Conservation (phyloP, 1,284 basidiomycete genomes). For the Melanopsichium pennsylvanicum region DNA sequence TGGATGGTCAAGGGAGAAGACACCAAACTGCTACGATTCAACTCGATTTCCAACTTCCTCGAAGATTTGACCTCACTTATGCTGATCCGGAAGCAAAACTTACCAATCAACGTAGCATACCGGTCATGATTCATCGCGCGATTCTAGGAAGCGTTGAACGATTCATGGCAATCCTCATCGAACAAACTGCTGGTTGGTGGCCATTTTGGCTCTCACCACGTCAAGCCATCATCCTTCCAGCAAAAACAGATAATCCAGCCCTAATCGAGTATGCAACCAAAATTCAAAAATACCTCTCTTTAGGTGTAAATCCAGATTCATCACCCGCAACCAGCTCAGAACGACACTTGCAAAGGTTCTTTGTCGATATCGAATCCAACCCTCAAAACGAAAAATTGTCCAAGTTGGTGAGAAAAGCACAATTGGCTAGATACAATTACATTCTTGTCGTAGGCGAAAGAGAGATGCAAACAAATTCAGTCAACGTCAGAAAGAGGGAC, state of each 20-base stretch:
- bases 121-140: slow-evolving; percentile 65
- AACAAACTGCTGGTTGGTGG: slow-evolving; percentile 61
- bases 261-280: slow-evolving; percentile 33
- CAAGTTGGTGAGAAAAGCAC: slow-evolving; percentile 56
- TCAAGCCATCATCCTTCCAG: slow-evolving; percentile 58
- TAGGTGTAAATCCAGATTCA: no score
- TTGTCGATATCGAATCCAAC: slow-evolving; percentile 57
- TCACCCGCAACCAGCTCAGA: slow-evolving; percentile 2
- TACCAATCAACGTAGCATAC: slow-evolving; percentile 13
- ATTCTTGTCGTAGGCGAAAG: slow-evolving; percentile 59
- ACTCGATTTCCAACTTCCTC: slow-evolving; percentile 64
- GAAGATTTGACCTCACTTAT: slow-evolving; percentile 58
- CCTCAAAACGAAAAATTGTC: slow-evolving; percentile 50
- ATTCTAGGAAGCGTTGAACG: slow-evolving; percentile 64
- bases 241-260: slow-evolving; percentile 16
- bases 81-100: slow-evolving; percentile 21
- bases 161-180: slow-evolving; percentile 63
- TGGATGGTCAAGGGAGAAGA: slow-evolving; percentile 56
- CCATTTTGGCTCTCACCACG: slow-evolving; percentile 62
- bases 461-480: slow-evolving; percentile 47
- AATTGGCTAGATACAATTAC: slow-evolving; percentile 56
- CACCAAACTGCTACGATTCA: slow-evolving; percentile 65
- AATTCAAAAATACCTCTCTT: slow-evolving; percentile 34
- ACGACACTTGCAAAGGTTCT: slow-evolving; percentile 53
- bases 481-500: slow-evolving; percentile 51